Evolutionary conservation across 2,329 filamentous ascomycete genomes (phyloP).

Genomic region (Verticillium longisporum): DNA sequence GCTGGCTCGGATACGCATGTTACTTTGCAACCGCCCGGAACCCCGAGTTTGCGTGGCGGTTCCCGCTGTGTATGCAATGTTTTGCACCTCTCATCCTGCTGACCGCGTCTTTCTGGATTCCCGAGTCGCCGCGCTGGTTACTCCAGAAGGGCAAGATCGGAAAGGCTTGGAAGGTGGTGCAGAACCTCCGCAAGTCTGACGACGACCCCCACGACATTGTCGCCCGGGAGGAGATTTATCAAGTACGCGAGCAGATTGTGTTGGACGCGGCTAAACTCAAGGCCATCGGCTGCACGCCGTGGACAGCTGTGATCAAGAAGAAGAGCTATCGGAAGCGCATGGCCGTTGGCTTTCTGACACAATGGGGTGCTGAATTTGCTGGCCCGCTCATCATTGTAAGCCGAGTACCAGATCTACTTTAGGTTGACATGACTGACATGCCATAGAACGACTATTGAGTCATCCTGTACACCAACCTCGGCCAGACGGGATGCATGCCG

Average conservation of each 20-base stretch:
- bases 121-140: slow-evolving; percentile 41
- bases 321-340: slow-evolving; percentile 42
- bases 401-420: slow-evolving; percentile 1
- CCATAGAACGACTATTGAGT: slow-evolving; percentile 34
- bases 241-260: slow-evolving; percentile 36
- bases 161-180: slow-evolving; percentile 35
- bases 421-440: background rate
- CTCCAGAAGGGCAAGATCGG: slow-evolving; percentile 35
- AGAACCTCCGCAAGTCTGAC: slow-evolving; percentile 26
- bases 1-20: slow-evolving; percentile 35
- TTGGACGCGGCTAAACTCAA: slow-evolving; percentile 33
- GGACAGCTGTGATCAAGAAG: slow-evolving; percentile 37
- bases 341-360: slow-evolving; percentile 43
- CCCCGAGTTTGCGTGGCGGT: slow-evolving; percentile 35
- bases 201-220: slow-evolving; percentile 31
- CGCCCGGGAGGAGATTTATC: slow-evolving; percentile 38
- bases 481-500: slow-evolving; percentile 30
- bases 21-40: slow-evolving; percentile 28
- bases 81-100: slow-evolving; percentile 31
- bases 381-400: slow-evolving; percentile 43
- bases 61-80: slow-evolving; percentile 33
- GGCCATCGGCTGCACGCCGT: slow-evolving; percentile 28
- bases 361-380: slow-evolving; percentile 47
- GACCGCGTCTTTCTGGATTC: slow-evolving; percentile 31
- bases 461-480: slow-evolving; percentile 29